Evolutionary conservation across 2,329 filamentous ascomycete species (phyloP).

Genomic region (Whalleya microplaca): DNA sequence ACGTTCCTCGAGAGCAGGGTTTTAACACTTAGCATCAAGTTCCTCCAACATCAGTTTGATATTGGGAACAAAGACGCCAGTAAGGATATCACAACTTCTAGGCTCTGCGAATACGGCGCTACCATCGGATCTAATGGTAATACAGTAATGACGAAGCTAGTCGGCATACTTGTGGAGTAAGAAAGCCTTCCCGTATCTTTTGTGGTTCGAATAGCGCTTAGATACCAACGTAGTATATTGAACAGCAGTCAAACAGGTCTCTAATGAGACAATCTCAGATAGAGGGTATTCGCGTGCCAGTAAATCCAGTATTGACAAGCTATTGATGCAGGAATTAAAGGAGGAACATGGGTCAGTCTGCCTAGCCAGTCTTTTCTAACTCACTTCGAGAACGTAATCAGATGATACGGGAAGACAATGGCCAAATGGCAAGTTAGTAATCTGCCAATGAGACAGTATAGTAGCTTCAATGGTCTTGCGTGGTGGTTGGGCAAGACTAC

Average conservation of each 20-base stretch:
- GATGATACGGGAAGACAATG: not conserved
- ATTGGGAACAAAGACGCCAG: conserved; percentile 82
- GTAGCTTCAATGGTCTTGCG: no score
- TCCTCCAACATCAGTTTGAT: conserved; percentile 76
- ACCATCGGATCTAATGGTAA: conserved; percentile 68
- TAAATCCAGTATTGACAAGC: conserved; percentile 69
- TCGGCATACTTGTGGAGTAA: not conserved
- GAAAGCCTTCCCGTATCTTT: not conserved
- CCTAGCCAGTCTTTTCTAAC: not conserved
- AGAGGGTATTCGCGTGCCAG: conserved; percentile 79
- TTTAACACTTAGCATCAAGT: not conserved
- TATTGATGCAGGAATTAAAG: conserved; percentile 63
- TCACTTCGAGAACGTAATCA: not conserved
- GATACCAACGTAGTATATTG: not conserved
- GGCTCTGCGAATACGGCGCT: conserved; percentile 77
- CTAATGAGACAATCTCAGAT: conserved; percentile 73
- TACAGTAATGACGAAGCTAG: conserved; percentile 79
- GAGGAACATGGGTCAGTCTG: conserved; percentile 40
- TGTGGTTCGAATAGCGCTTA: no score
- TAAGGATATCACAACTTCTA: conserved; percentile 77
- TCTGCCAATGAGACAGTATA: no score
- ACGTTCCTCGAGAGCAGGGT: not conserved
- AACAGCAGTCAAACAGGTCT: conserved; percentile 73
- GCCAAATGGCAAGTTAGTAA: no score
- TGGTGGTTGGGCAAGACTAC: no score